Evolutionary conservation across 1,139 yeast genomes (phyloP).

Genomic region (Yamadazyma siamensis): DNA sequence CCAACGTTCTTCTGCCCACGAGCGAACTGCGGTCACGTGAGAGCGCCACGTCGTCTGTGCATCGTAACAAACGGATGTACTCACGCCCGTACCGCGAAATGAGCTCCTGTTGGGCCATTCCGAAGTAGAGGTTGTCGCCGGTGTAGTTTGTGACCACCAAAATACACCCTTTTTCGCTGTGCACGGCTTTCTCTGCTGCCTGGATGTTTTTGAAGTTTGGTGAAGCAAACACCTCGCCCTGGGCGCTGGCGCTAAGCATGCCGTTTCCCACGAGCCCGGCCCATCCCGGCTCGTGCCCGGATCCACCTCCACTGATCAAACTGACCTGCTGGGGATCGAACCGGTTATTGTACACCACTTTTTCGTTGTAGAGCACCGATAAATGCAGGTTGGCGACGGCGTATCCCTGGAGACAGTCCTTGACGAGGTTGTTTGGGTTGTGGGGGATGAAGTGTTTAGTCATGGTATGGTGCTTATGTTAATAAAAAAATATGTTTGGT

Average conservation of each 20-base stretch:
- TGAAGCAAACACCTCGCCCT: conserved; percentile 45
- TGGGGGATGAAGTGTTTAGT: conserved; percentile 21
- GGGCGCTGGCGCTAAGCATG: conserved; percentile 44
- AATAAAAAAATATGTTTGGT: not conserved
- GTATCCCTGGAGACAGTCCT: conserved; percentile 17
- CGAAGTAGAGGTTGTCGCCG: conserved; percentile 33
- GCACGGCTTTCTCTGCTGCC: conserved; percentile 29
- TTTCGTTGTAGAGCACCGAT: conserved; percentile 27
- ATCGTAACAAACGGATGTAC: conserved; percentile 19
- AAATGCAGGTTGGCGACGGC: conserved; percentile 16
- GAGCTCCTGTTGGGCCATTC: conserved; percentile 31
- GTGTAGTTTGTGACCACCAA: conserved; percentile 28
- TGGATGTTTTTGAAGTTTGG: conserved; percentile 41
- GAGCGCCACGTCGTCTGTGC: conserved; percentile 48
- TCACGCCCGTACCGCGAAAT: conserved; percentile 21
- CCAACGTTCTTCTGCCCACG: conserved; percentile 50
- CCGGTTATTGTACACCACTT: conserved; percentile 30
- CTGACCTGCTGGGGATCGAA: conserved; percentile 26
- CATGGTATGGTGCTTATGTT: conserved; percentile 7
- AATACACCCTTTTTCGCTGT: conserved; percentile 21
- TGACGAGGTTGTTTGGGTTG: conserved; percentile 16
- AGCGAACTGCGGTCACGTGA: conserved; percentile 39
- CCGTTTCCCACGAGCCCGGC: conserved; percentile 44
- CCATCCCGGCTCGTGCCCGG: conserved; percentile 48
- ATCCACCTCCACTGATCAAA: conserved; percentile 35